phyloP scores from a whole-genome alignment of 2,329 filamentous ascomycete genomes.

The Fusarium pseudograminearum region DNA sequence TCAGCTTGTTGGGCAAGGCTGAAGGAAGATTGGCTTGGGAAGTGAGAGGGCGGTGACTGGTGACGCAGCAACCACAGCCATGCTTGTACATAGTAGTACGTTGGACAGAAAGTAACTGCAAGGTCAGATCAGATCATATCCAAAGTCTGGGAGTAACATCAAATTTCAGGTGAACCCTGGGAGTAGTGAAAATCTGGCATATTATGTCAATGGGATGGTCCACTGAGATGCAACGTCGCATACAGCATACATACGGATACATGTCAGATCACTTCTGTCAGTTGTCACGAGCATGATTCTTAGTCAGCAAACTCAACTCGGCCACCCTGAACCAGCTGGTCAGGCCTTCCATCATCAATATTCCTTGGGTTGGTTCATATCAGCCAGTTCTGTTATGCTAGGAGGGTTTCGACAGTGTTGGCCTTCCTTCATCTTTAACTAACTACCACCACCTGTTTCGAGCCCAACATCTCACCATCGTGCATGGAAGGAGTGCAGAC shows the following conservation, averaged over 20 bases:
- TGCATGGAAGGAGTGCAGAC: neutral
- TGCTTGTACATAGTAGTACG: neutral
- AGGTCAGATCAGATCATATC: slow-evolving; percentile 23
- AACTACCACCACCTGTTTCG: too few relatives aligned
- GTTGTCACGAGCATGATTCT: slow-evolving; percentile 4
- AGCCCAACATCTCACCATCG: neutral
- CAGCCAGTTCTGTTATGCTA: neutral
- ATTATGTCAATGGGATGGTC: slow-evolving; percentile 27
- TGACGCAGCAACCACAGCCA: slow-evolving; percentile 4
- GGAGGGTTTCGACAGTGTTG: neutral
- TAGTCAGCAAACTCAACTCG: neutral
- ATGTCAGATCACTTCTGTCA: slow-evolving; percentile 17
- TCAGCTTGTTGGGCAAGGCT: slow-evolving; percentile 34
- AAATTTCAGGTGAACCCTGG: slow-evolving; percentile 3
- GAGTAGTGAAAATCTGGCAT: slow-evolving; percentile 26
- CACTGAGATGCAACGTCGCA: slow-evolving; percentile 37
- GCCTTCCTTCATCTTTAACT: neutral
- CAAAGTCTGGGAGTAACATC: neutral
- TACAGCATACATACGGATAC: slow-evolving; percentile 4
- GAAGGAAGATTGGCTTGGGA: slow-evolving; percentile 29
- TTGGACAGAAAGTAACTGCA: neutral
- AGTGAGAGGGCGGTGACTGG: neutral
- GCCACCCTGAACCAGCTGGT: slow-evolving; percentile 24
- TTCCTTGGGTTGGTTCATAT: neutral
- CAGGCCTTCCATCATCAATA: neutral